Evolutionary conservation across 2,329 filamentous ascomycete genomes (phyloP).

Genomic region (Neoscytalidium dimidiatum): DNA sequence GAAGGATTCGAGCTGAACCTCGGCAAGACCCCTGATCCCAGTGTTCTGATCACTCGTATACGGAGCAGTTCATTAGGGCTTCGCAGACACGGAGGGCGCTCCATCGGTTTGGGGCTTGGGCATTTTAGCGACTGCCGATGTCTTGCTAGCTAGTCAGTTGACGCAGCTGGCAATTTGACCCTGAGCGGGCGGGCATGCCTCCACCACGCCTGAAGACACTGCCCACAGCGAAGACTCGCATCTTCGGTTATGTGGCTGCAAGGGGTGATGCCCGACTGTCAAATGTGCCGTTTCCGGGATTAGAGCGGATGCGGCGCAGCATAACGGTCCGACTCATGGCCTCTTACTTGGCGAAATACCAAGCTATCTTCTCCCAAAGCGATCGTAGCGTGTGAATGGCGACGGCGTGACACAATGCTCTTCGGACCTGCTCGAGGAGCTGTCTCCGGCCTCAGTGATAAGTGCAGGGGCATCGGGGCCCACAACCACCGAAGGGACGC

Average conservation of each 20-base stretch:
- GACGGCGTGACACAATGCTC: neutral
- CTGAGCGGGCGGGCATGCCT: too few species aligned
- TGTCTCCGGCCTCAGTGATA: neutral
- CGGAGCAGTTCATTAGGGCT: neutral
- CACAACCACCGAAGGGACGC: neutral
- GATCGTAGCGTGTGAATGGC: neutral
- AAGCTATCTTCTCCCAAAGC: neutral
- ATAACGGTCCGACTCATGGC: neutral
- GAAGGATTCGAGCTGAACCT: neutral
- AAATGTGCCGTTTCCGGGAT: constrained; percentile 1
- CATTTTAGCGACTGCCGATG: too few species aligned
- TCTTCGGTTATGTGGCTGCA: neutral
- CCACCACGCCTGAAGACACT: neutral
- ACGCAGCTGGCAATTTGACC: too few species aligned
- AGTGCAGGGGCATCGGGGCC: neutral
- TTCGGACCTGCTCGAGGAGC: neutral
- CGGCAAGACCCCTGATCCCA: neutral
- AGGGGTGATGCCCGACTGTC: neutral
- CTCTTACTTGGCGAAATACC: neutral
- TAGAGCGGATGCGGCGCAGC: neutral
- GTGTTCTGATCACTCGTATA: neutral
- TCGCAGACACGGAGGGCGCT: too few species aligned
- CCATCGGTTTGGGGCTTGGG: too few species aligned
- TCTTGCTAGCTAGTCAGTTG: too few species aligned
- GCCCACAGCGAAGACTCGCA: neutral